Evolutionary conservation across 2,329 filamentous ascomycete species (phyloP), one percentile per base, ranked within the genome.

Genomic region (Pezicula radicicola): DNA sequence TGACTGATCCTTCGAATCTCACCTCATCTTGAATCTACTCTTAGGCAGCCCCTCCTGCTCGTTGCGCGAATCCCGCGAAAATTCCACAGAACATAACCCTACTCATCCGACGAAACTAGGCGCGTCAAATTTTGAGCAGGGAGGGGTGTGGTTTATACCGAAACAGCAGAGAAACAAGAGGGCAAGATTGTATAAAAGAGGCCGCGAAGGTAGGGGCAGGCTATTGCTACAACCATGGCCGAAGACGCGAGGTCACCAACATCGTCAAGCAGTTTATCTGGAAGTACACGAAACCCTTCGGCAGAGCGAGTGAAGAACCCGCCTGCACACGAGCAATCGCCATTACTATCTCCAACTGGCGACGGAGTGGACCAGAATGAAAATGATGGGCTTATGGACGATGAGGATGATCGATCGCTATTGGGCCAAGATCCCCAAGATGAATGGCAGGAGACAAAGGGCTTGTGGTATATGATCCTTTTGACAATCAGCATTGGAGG

Each of bases 401-500:
- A 59, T 44, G 58, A 59, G 21, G 51, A 56, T 18, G 56, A 52
- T 9, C 52, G 58, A 41, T 60, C 58, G 18, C 66, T 72, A 21
- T 67, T 70, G 55, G 63, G 68, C 40, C 73, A 75, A 61, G 68
- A 73, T 43, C 69, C 70, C 18, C 67, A 74, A 6, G 73, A 78
- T 55, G 70, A 72, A 15, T 75, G 71, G 49, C 79, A 91, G 63
- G 77, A 81, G 54, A 87, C 87, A 21, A 96, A 92, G 77, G 92
- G 88, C 69, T 75, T 85, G 43, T 91, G 87, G 84, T 96, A 96
- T 70, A 76, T 97, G 62, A 81, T 95, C 60, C 75, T 96, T 56
- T 74, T 97, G 69, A 96, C 93, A 6, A 77, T 97, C 55, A 85
- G 89, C 66, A 89, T 96, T 60, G 90, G 90, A 54, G 93, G 90